These are phyloP conservation scores for Teratosphaeria nubilosa DNA, from an alignment of 2,329 filamentous ascomycete genomes.

Conservation along the genomic window DNA sequence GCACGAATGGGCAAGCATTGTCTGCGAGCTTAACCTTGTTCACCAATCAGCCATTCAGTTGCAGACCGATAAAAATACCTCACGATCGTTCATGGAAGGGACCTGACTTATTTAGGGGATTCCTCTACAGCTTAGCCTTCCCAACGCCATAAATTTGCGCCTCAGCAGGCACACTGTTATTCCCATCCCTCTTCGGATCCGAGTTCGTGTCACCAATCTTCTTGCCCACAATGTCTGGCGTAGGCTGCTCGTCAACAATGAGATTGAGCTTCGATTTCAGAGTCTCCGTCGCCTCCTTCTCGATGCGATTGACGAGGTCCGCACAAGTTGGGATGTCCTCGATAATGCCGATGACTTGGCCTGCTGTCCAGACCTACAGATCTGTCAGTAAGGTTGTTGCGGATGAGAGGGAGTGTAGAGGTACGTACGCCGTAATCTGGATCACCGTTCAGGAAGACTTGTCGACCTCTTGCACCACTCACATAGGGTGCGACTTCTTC, in stretches of 20 bases:
- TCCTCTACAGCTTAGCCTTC: slow-evolving; percentile 21
- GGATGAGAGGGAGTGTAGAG: background rate
- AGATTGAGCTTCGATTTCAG: slow-evolving; percentile 25
- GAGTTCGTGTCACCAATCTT: slow-evolving; percentile 12
- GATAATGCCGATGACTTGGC: slow-evolving; percentile 69
- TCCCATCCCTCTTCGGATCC: slow-evolving; percentile 16
- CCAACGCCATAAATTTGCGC: slow-evolving; percentile 33
- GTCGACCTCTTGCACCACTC: slow-evolving; percentile 77
- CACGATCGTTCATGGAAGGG: no score
- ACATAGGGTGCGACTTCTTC: slow-evolving; percentile 78
- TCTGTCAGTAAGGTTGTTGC: background rate
- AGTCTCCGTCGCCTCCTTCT: slow-evolving; percentile 25
- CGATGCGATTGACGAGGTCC: slow-evolving; percentile 36
- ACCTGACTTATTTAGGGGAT: no score
- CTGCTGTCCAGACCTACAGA: slow-evolving; percentile 81
- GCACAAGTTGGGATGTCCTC: slow-evolving; percentile 42
- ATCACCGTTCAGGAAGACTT: slow-evolving; percentile 90
- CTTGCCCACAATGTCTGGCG: slow-evolving; percentile 23
- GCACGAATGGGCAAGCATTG: no score
- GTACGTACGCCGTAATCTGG: slow-evolving; percentile 72
- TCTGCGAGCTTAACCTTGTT: no score
- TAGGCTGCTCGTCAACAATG: slow-evolving; percentile 28
- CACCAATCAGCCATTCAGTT: no score
- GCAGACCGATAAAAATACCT: no score
- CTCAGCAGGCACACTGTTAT: slow-evolving; percentile 29